Evolutionary conservation across 106 monocot species (phyloP), one percentile per base, ranked within the genome.

Genomic region (Apostasia ramifera): DNA sequence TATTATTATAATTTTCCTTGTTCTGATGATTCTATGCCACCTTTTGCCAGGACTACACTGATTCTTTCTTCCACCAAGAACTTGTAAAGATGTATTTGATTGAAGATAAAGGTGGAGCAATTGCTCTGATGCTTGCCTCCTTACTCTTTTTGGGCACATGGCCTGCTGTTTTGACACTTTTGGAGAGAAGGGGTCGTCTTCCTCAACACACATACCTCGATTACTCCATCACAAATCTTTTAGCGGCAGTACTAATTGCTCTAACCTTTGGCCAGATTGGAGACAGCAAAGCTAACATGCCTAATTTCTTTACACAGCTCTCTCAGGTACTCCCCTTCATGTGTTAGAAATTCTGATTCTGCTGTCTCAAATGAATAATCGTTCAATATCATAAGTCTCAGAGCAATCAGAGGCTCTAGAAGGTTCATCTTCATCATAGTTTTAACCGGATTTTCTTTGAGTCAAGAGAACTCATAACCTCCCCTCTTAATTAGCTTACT

Each of bases 121-220:
- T 94, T 50, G 93, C 84, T 12, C 73, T 94, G 68, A 94, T 94
- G 89, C 71, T 84, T 53, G 93, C 80, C 54, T 77, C 93, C 47
- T 80, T 94, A 53, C 8, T 94, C 9, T 89, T 94, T 73, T 76
- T 94, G 74, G 93, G 93, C 40, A 94, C 93, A 39, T 94, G 93
- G 93, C 93, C 93, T 54, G 93, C 89, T 51, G 71, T 89, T 71
- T 55, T 94, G 44, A 82, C 89, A 53, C 74, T 94, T 7, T 58
- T 89, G 42, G 89, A 94, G 86, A 72, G 80, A 75, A 81, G 93
- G 50, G 93, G 93, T 40, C 93, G 93, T 44, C 89, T 94, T 13
- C 93, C 89, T 44, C 93, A 94, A 73, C 93, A 94, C 46, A 89
- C 93, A 3, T 94, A 86, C 68, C 84, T 94, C 7, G 93, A 94